Base-by-base conservation (phyloP, 805 yeast species). In the Wickerhamomyces chambardii region DNA sequence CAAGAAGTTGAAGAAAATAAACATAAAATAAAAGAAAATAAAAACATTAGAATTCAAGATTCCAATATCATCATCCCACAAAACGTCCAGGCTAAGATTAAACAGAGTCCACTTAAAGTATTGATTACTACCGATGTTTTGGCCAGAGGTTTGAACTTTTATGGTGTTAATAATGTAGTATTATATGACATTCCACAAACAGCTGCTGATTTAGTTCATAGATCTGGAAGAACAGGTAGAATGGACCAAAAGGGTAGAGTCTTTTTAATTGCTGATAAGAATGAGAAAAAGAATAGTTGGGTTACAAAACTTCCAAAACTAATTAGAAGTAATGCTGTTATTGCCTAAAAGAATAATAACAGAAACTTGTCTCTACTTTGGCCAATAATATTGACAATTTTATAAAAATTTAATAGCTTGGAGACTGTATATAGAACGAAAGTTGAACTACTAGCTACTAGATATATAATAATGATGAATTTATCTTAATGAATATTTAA, bases 201-300 rank as follows among this genome's bases (percentile, higher is more conserved):
- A 5, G 74, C 96, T 0, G 78, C 85, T 15, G 97, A 90, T 57
- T 64, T 90, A 40, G 76, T 90, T 16, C 97, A 90, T 55, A 66
- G 98, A 41, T 81, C 85, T 2, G 98, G 98, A 2, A 73, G 98
- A 59, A 90, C 97, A 0, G 97, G 96, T 3, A 64, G 98, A 54
- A 79, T 89, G 83, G 84, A 82, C 31, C 86, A 81, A 50, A 68
- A 81, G 27, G 98, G 98, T 12, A 70, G 95, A 41, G 96, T 85
- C 2, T 80, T 86, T 42, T 63, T 92, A 49, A 74, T 90, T 34
- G 79, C 81, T 19, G 81, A 78, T 41, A 77, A 78, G 42, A 57
- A 55, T 30, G 81, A 75, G 41, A 58, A 67, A 33, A 67, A 72
- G n/a, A 79, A 80, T 46, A 68, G 83, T 5, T 86, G 94, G 86